Percentiles rank a stretch among this genome's conserved stretches.
Conservation (phyloP, 2,329 filamentous ascomycete species). For the Dothidotthia symphoricarpi region DNA sequence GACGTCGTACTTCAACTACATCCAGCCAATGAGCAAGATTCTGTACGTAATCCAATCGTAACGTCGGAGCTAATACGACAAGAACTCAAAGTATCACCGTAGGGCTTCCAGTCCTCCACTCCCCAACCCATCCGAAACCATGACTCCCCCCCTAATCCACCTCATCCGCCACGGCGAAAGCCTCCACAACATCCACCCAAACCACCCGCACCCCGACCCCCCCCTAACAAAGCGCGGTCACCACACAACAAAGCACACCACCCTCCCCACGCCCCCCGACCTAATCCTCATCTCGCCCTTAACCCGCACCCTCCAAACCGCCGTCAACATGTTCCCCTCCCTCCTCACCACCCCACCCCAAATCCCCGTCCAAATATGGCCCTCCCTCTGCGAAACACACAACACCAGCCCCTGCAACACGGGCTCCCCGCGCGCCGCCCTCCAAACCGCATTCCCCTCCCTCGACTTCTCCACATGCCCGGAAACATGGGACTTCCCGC, state of each 20-base stretch:
- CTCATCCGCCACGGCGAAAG: slow-evolving; percentile 24
- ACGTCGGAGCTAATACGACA: no score
- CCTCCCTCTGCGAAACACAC: slow-evolving; percentile 21
- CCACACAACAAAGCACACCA: slow-evolving; percentile 9
- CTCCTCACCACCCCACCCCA: not conserved
- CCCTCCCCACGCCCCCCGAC: slow-evolving; percentile 9
- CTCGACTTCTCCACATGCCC: slow-evolving; percentile 18
- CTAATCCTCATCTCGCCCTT: slow-evolving; percentile 26
- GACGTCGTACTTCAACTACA: no score
- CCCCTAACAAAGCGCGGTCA: slow-evolving; percentile 18
- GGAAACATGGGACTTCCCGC: slow-evolving; percentile 18
- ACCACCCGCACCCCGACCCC: slow-evolving; percentile 17
- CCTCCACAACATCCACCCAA: slow-evolving; percentile 20
- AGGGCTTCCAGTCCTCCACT: no score
- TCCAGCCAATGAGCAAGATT: no score
- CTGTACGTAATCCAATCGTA: no score
- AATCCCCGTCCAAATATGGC: slow-evolving; percentile 19
- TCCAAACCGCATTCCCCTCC: slow-evolving; percentile 12
- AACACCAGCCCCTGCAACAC: slow-evolving; percentile 20
- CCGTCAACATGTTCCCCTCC: slow-evolving; percentile 18
- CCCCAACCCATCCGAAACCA: no score
- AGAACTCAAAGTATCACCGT: no score
- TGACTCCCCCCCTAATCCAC: slow-evolving; percentile 10
- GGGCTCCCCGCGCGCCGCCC: slow-evolving; percentile 10
- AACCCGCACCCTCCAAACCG: slow-evolving; percentile 25